A percentile compares a stretch with the other conserved stretches of the same genome.
Conservation (phyloP, 1,139 yeast genomes). For the Taphrina deformans region DNA sequence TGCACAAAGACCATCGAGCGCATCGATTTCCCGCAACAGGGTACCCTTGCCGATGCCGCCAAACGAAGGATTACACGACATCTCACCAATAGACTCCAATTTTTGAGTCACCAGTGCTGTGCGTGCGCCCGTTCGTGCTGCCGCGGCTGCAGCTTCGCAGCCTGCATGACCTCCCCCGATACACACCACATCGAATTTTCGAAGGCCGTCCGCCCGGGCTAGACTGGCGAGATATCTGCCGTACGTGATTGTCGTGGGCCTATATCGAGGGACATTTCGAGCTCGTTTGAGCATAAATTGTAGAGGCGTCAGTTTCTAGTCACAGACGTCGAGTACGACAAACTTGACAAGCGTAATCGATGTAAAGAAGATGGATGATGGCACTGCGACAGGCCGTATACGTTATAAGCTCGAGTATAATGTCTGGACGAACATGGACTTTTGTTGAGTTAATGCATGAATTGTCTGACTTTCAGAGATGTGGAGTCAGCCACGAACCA, state of each 20-base stretch:
- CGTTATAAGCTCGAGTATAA: too few species aligned
- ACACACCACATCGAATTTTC: slow-evolving; percentile 57
- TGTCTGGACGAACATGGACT: too few species aligned
- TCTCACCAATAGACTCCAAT: slow-evolving; percentile 64
- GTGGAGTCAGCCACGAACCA: background rate
- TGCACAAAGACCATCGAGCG: slow-evolving; percentile 89
- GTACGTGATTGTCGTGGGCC: background rate
- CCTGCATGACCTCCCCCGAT: slow-evolving; percentile 99
- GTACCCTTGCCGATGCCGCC: slow-evolving; percentile 99
- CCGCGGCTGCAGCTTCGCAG: slow-evolving; percentile 92
- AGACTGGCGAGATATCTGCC: background rate
- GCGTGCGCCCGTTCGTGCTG: slow-evolving; percentile 76
- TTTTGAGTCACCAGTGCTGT: slow-evolving; percentile 80
- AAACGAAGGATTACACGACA: slow-evolving; percentile 84
- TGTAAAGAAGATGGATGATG: too few species aligned
- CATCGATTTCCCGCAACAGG: slow-evolving; percentile 86
- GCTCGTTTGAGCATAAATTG: background rate
- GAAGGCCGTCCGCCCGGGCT: background rate
- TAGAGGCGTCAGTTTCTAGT: too few species aligned
- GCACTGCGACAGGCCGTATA: too few species aligned
- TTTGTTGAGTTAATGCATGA: too few species aligned
- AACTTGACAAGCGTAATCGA: too few species aligned
- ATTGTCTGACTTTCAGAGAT: background rate
- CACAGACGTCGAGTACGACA: too few species aligned
- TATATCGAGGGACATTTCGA: background rate